Evolutionary conservation across 345 rosid species (phyloP).

Genomic region (Dipteronia dyeriana): DNA sequence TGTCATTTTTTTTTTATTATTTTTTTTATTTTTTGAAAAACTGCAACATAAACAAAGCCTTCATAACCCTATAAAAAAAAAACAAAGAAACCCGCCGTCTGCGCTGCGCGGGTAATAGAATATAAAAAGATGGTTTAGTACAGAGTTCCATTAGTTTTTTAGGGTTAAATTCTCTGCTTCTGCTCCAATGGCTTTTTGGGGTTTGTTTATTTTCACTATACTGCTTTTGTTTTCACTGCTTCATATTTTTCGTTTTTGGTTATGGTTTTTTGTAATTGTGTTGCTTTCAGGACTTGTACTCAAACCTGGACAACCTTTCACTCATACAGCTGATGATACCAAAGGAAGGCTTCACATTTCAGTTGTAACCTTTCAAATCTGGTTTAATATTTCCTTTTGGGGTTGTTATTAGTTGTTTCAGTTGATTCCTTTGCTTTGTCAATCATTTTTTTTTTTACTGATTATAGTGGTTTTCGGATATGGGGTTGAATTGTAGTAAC

Average conservation of each 20-base stretch:
- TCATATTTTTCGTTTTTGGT: neutral
- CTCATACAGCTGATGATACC: constrained; percentile 29
- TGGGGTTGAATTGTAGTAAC: neutral
- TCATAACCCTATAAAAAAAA: too few relatives aligned
- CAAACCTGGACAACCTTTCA: constrained; percentile 61
- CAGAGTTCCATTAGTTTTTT: too few relatives aligned
- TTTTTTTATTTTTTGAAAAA: too few relatives aligned
- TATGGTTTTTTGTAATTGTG: neutral
- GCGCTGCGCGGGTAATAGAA: too few relatives aligned
- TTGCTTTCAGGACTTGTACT: constrained; percentile 61
- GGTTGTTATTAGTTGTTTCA: neutral
- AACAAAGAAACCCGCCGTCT: too few relatives aligned
- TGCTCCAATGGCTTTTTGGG: constrained; percentile 17
- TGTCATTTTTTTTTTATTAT: too few relatives aligned
- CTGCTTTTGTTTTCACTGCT: neutral
- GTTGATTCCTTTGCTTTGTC: neutral
- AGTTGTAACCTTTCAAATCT: constrained; percentile 38
- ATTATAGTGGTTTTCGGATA: neutral
- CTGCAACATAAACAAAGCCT: too few relatives aligned
- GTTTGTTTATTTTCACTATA: neutral
- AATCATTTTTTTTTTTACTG: neutral
- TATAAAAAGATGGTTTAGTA: too few relatives aligned
- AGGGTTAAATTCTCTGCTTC: neutral
- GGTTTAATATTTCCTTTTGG: neutral
- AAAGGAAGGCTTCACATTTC: constrained; percentile 67